Evolutionary conservation across 2,329 filamentous ascomycete genomes (phyloP).

Genomic region (Pestalotiopsis fici): DNA sequence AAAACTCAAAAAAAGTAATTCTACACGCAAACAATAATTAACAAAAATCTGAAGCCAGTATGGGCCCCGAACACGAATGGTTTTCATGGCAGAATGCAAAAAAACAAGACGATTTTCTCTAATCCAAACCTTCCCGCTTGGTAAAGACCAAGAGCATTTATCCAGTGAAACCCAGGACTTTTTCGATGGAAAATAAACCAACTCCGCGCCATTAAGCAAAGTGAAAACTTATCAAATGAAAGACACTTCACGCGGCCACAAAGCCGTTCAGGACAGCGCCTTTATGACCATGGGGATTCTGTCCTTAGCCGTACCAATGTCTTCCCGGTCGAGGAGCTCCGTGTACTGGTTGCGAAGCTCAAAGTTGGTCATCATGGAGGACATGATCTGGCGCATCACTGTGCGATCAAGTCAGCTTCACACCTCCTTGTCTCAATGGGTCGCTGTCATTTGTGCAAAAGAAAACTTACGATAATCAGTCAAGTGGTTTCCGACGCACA

Average conservation of each 20-base stretch:
- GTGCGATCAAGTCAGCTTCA: background rate
- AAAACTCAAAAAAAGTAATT: background rate
- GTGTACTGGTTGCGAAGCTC: background rate
- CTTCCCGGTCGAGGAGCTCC: background rate
- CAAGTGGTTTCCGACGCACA: background rate
- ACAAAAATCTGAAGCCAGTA: background rate
- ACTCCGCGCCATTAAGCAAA: too few species aligned
- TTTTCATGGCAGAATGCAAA: background rate
- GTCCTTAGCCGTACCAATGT: background rate
- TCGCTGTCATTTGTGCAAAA: background rate
- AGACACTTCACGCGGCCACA: too few species aligned
- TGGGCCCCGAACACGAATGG: too few species aligned
- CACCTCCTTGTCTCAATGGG: too few species aligned
- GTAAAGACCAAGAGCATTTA: background rate
- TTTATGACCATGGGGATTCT: background rate
- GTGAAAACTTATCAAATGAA: too few species aligned
- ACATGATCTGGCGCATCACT: background rate
- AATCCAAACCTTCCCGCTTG: background rate
- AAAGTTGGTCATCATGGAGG: background rate
- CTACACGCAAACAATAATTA: background rate
- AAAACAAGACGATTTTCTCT: background rate
- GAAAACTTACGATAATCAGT: background rate
- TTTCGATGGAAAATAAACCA: too few species aligned
- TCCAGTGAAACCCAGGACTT: background rate
- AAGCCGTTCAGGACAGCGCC: background rate